Evolutionary conservation across 164 flowering plant species (phyloP), one percentile per base, ranked within the genome.

Genomic region (Liquidambar formosana): DNA sequence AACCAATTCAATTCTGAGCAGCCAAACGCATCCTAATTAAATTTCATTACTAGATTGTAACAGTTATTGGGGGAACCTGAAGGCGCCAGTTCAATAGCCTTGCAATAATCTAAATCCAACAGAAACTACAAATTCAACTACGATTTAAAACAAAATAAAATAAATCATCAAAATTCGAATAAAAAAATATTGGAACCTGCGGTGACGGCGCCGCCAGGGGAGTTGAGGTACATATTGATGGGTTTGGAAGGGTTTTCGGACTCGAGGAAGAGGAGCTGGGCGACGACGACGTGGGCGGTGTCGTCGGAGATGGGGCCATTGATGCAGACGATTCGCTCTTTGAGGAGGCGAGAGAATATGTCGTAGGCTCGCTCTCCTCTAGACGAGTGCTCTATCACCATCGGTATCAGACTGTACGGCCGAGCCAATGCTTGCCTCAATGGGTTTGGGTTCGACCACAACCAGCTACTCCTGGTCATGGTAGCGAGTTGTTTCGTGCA

Each of bases 161-260:
- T 4, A 23, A 54, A 63, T 0, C 15, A 45, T 65, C 4, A 28
- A 60, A 23, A 12, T 62, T 43, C 19, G 23, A 46, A 27, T n/a
- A 22, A 22, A 49, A n/a, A 61, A 51, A 61, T 12, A 38, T 15
- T 14, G 28, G 5, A 6, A 88, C 99, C 97, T n/a, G 99, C 97
- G 10, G 97, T 89, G 69, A 94, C 97, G 22, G 82, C 86, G 69
- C 99, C 99, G 25, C 99, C 99, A 41, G 99, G 97, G 70, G 97
- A 92, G 57, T 94, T 94, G 69, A 94, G 87, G 72, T 94, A 92
- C 92, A 94, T 82, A 80, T 87, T 61, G 62, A 92, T 88, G 26
- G 99, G 99, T 73, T 92, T 92, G 57, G 96, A 83, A 8, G 98
- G 97, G 78, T 94, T 90, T 66, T 94, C 97, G 4, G 97, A 91